phyloP scores from a whole-genome alignment of 2,329 filamentous ascomycete genomes.

The Fusarium sp. region DNA sequence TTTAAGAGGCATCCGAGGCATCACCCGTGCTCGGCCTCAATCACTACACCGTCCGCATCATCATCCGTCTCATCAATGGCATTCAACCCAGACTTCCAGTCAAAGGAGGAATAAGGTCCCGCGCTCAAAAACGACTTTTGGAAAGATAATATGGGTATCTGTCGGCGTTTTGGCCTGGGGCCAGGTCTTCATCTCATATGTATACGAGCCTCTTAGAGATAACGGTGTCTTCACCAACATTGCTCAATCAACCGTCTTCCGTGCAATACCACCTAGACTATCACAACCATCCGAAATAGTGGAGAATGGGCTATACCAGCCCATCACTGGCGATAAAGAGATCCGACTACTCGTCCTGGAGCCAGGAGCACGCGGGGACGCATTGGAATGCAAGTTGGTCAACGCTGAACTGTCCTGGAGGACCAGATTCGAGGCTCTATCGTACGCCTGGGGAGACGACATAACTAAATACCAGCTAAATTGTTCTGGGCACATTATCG shows the following conservation, averaged over 20 bases:
- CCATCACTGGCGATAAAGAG: neutral
- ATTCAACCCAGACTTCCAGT: rapidly evolving
- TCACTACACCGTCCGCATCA: too few relatives aligned
- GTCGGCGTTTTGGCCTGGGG: rapidly evolving
- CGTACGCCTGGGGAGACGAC: neutral
- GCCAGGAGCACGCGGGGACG: neutral
- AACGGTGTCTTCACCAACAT: neutral
- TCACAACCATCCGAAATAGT: rapidly evolving
- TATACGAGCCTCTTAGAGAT: neutral
- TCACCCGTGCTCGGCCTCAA: rapidly evolving
- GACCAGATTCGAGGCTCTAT: neutral
- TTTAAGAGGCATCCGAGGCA: rapidly evolving
- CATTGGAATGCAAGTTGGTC: neutral
- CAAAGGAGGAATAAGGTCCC: rapidly evolving
- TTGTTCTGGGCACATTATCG: rapidly evolving
- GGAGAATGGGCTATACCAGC: rapidly evolving
- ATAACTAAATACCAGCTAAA: rapidly evolving
- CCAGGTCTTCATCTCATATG: neutral
- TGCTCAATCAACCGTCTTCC: neutral
- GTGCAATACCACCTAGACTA: neutral
- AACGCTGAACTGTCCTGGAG: neutral
- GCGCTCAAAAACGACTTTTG: neutral
- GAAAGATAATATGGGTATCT: rapidly evolving
- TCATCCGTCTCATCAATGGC: rapidly evolving
- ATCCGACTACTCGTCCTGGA: neutral